Percentiles rank a stretch among this genome's conserved stretches.
These are phyloP conservation scores for Penicillium sp. DNA, from an alignment of 2,329 filamentous ascomycete species.

Conservation along the genomic window DNA sequence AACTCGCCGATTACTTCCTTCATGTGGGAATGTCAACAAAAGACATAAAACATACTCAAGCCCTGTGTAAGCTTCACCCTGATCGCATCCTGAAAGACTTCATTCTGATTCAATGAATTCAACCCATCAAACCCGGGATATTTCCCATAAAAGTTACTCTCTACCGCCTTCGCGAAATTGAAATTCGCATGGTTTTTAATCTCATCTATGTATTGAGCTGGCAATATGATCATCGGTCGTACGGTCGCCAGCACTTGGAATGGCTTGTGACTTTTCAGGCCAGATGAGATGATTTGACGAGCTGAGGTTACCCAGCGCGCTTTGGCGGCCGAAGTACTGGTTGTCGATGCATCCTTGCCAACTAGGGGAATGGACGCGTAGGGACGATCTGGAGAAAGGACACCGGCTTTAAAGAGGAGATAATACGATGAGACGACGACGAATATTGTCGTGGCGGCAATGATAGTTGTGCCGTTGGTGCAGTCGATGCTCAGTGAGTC, in stretches of 20 bases:
- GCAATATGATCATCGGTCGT: not conserved
- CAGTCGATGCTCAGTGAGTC: not conserved
- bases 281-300: not conserved
- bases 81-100: not conserved
- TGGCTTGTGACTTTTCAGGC: not conserved
- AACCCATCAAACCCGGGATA: not conserved
- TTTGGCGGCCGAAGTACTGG: not conserved
- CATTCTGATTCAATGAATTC: not conserved
- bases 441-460: not conserved
- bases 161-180: not conserved
- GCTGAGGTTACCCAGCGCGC: not conserved
- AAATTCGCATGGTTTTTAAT: not conserved
- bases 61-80: slow-evolving; percentile 1
- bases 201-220: not conserved
- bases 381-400: not conserved
- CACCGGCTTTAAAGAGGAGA: not conserved
- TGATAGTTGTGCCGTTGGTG: too few relatives aligned
- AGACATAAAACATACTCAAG: not conserved
- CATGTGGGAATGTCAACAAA: too few relatives aligned
- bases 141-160: not conserved
- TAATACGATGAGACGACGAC: not conserved
- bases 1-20: not conserved
- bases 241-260: not conserved
- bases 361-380: not conserved
- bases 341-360: not conserved